Evolutionary conservation across 805 yeast species (phyloP), one percentile per base, ranked within the genome.

Genomic region (Pichia eremophila): DNA sequence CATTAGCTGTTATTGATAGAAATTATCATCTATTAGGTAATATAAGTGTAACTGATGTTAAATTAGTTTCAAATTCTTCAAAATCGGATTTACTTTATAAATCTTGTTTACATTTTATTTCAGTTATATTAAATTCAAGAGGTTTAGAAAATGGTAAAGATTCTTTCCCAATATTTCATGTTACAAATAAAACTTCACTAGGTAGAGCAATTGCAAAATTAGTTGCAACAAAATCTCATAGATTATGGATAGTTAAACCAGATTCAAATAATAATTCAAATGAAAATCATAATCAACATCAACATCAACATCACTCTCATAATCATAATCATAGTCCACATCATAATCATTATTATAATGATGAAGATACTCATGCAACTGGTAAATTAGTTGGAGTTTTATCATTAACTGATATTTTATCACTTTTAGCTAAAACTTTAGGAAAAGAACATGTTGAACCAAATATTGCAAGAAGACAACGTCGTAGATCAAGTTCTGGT

Each of bases 101-200:
- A 62, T 74, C 93, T 8, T 93, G 96, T 65, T 73, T 88, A 58
- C 93, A 85, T 66, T 91, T 91, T 62, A 79, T 91, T 49, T 80
- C 95, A 14, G 83, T 89, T 52, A 89, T 90, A 51, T 74, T 93
- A 53, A 83, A 85, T 54, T 82, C 83, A 47, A 81, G 96, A 61
- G 99, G 99, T 19, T 73, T 91, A 32, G 95, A 84, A 59, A 90
- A 89, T 61, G 96, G 96, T 45, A 89, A 90, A 65, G 99, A 91
- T 69, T 88, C 95, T 39, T 91, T 84, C 73, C 99, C 99, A 17
- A 91, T 93, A 39, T 91, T 91, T 74, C 95, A 91, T 63, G 96
- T 91, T 27, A 83, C 86, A 52, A 78, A 79, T 51, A 74, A 76
- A 39, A 79, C 95, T 10, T 81, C 93, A 0, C 72, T 93, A 44